These are phyloP conservation scores for Ampelomyces quisqualis DNA, from an alignment of 2,329 filamentous ascomycete genomes.

Conservation along the genomic window DNA sequence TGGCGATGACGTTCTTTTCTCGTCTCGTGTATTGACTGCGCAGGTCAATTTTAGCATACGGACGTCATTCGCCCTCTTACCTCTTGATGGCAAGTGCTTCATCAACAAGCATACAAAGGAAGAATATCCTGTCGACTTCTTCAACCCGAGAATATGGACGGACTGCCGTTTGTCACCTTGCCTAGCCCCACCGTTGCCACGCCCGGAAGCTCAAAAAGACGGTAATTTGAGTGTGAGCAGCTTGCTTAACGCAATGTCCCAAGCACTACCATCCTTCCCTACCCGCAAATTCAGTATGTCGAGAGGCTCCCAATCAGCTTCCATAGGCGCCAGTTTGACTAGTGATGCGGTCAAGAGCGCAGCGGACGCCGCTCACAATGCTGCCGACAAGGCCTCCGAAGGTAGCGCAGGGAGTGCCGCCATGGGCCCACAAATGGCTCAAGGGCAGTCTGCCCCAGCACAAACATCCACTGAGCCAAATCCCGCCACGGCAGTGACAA, in stretches of 20 bases:
- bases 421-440: constrained; percentile 53
- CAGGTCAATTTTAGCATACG: constrained; percentile 91
- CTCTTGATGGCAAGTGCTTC: constrained; percentile 85
- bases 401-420: constrained; percentile 33
- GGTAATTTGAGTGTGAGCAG: constrained; percentile 46
- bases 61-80: constrained; percentile 80
- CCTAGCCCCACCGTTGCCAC: constrained; percentile 66
- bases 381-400: constrained; percentile 30
- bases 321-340: constrained; percentile 5
- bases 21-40: constrained; percentile 84
- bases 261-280: constrained; percentile 46
- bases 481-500: constrained; percentile 50
- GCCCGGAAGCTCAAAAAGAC: constrained; percentile 45
- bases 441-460: constrained; percentile 26
- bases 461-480: constrained; percentile 24
- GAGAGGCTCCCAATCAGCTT: constrained; percentile 22
- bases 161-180: constrained; percentile 77
- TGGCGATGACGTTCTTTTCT: constrained; percentile 88
- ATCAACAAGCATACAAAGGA: constrained; percentile 79
- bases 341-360: constrained; percentile 13
- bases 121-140: constrained; percentile 81
- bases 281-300: constrained; percentile 43
- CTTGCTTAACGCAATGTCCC: constrained; percentile 51
- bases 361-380: constrained; percentile 28
- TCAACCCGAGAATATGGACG: constrained; percentile 75